Percentiles rank a stretch among this genome's conserved stretches.
phyloP scores from a whole-genome alignment of 2,329 filamentous ascomycete genomes.

The Claviceps sp. region DNA sequence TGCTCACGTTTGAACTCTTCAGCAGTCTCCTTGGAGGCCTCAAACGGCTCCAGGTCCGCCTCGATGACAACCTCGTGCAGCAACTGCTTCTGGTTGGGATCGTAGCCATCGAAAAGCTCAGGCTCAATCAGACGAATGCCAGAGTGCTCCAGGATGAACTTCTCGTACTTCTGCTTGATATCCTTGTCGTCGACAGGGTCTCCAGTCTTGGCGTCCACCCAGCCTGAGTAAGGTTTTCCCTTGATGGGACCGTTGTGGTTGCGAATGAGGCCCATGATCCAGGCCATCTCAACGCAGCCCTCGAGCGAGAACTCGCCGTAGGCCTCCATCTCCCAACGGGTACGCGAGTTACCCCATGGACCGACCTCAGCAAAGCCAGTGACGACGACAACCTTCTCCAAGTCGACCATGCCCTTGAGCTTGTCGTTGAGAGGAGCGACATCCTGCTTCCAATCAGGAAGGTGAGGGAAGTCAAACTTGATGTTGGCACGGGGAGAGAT shows the following conservation, averaged over 20 bases:
- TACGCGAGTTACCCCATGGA: constrained; percentile 96
- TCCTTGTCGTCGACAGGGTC: constrained; percentile 98
- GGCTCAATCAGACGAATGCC: constrained; percentile 97
- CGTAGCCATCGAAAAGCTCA: constrained; percentile 91
- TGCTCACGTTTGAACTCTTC: constrained; percentile 96
- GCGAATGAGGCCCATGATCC: constrained; percentile 99
- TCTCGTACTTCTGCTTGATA: constrained; percentile 94
- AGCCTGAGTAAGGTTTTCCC: constrained; percentile 91
- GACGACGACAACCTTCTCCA: constrained; percentile 95
- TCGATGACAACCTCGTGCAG: constrained; percentile 96
- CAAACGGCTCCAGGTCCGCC: constrained; percentile 93
- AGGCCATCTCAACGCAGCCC: constrained; percentile 97
- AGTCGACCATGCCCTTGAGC: constrained; percentile 95
- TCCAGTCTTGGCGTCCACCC: constrained; percentile 87
- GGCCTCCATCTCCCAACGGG: constrained; percentile 98
- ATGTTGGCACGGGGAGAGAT: constrained; percentile 93
- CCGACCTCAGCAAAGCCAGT: constrained; percentile 94
- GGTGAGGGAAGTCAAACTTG: constrained; percentile 86
- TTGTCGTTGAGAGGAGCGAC: constrained; percentile 76
- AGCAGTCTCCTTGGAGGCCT: constrained; percentile 92
- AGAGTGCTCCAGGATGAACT: constrained; percentile 87
- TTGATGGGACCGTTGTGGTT: constrained; percentile 95
- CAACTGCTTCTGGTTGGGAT: constrained; percentile 96
- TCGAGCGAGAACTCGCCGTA: constrained; percentile 93
- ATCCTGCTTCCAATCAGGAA: constrained; percentile 86